These are phyloP conservation scores for Pneumocystis oryctolagi DNA, from an alignment of 1,139 yeast genomes.

Conservation along the genomic window DNA sequence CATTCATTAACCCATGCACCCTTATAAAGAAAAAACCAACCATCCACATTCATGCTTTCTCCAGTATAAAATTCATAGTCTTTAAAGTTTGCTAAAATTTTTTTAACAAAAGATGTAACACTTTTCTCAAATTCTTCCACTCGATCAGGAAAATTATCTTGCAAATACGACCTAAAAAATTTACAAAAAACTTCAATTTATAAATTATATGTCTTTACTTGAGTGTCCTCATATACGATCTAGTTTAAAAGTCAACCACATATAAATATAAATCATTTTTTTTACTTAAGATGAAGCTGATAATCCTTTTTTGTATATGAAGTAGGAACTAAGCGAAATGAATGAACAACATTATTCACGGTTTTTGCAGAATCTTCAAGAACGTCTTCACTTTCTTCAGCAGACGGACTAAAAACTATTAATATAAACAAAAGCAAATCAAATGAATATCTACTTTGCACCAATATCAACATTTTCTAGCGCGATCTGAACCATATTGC, in stretches of 20 bases:
- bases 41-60: conserved; percentile 99
- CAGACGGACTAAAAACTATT: conserved; percentile 88
- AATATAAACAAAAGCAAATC: neutral
- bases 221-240: conserved; percentile 86
- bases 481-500: conserved; percentile 75
- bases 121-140: conserved; percentile 89
- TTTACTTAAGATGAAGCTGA: conserved; percentile 27
- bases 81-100: conserved; percentile 82
- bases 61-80: conserved; percentile 99
- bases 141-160: conserved; percentile 75
- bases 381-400: conserved; percentile 80
- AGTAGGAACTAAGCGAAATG: conserved; percentile 94
- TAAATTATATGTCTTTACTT: conserved; percentile 1
- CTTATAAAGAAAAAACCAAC: conserved; percentile 3
- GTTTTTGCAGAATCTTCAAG: conserved; percentile 72
- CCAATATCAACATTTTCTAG: conserved; percentile 73
- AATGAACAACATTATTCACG: conserved; percentile 96
- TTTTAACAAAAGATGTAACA: conserved; percentile 89
- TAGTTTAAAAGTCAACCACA: conserved; percentile 6
- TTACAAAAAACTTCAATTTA: conserved; percentile 12
- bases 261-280: neutral
- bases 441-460: neutral
- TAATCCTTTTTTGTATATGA: conserved; percentile 88
- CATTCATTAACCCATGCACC: neutral
- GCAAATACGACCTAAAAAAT: conserved; percentile 52